Conservation (phyloP, 495 filamentous ascomycete genomes). For the Penicillium lividum region DNA sequence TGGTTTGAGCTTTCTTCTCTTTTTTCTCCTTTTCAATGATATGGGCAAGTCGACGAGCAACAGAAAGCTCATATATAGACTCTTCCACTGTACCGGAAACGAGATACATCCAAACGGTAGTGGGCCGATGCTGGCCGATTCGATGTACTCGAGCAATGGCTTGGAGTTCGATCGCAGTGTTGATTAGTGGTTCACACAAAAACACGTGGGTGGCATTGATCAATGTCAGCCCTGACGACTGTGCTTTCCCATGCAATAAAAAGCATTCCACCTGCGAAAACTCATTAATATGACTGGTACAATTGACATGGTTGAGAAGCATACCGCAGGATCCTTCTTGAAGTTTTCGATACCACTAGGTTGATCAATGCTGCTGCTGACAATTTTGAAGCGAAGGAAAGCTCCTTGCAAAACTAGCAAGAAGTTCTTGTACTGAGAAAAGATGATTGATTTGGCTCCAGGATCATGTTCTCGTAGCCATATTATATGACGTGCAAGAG, state of each 20-base stretch:
- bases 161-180: slow-evolving; percentile 90
- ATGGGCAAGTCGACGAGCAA: slow-evolving; percentile 72
- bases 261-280: slow-evolving; percentile 68
- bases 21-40: slow-evolving; percentile 54
- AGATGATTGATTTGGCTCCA: slow-evolving; percentile 85
- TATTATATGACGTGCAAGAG: slow-evolving; percentile 73
- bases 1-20: slow-evolving; percentile 20
- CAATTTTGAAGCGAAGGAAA: slow-evolving; percentile 67
- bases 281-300: not conserved
- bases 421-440: slow-evolving; percentile 84
- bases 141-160: slow-evolving; percentile 92
- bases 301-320: slow-evolving; percentile 15
- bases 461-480: slow-evolving; percentile 85
- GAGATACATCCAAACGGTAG: slow-evolving; percentile 94
- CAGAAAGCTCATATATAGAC: slow-evolving; percentile 83
- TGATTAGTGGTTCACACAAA: slow-evolving; percentile 88
- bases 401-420: slow-evolving; percentile 70
- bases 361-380: slow-evolving; percentile 64
- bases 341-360: slow-evolving; percentile 69
- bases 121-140: slow-evolving; percentile 84
- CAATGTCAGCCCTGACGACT: slow-evolving; percentile 85
- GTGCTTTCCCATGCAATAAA: slow-evolving; percentile 81
- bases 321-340: slow-evolving; percentile 65
- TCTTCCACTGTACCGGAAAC: slow-evolving; percentile 86
- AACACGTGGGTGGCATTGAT: slow-evolving; percentile 94